Percentiles rank a stretch among this genome's conserved stretches.
These are phyloP conservation scores for Globomyces pollinis-pini DNA, from an alignment of 192 early-diverging fungal genomes.

Conservation along the genomic window DNA sequence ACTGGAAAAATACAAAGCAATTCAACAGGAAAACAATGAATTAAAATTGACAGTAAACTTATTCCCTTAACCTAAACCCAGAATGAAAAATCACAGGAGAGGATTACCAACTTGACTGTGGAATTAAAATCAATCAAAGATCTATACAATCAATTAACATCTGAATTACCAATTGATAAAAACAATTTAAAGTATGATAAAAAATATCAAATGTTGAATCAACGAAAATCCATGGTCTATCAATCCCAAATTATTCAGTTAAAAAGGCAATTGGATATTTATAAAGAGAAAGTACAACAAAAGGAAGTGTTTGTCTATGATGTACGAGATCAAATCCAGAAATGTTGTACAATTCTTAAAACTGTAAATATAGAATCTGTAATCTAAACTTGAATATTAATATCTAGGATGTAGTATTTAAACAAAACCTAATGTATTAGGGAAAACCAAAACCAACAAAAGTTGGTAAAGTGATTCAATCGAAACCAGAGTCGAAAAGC, in stretches of 20 bases:
- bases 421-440: too few relatives aligned
- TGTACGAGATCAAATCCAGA: not conserved
- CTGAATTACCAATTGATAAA: not conserved
- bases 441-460: too few relatives aligned
- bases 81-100: too few relatives aligned
- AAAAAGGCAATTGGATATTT: constrained; percentile 3
- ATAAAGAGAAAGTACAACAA: not conserved
- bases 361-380: not conserved
- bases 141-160: not conserved
- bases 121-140: too few relatives aligned
- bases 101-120: too few relatives aligned
- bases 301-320: not conserved
- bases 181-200: too few relatives aligned
- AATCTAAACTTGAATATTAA: not conserved
- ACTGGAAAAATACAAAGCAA: not conserved
- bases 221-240: not conserved
- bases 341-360: not conserved
- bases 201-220: not conserved
- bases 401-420: too few relatives aligned
- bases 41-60: not conserved
- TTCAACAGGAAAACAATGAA: not conserved
- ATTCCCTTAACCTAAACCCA: too few relatives aligned
- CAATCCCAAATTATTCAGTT: constrained; percentile 14
- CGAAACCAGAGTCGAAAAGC: too few relatives aligned
- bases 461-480: too few relatives aligned